A percentile compares a stretch with the other conserved stretches of the same genome.
Conservation (phyloP, 192 early-diverging fungal species). For the Coemansia erecta region DNA sequence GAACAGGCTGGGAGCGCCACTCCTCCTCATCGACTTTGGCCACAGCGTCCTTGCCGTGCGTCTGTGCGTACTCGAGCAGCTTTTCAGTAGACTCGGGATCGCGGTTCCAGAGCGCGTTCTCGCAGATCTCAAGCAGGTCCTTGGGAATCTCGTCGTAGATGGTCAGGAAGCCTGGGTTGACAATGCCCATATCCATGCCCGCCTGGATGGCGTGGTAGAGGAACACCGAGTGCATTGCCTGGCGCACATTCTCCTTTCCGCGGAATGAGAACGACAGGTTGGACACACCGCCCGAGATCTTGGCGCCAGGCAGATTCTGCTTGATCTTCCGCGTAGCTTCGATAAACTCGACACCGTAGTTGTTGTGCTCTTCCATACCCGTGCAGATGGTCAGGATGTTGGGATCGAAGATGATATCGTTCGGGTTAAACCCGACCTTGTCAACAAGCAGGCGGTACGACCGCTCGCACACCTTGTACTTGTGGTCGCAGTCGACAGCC, state of each 20-base stretch:
- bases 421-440: conserved; percentile 77
- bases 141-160: conserved; percentile 96
- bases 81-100: conserved; percentile 92
- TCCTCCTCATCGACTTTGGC: conserved; percentile 79
- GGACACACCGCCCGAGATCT: conserved; percentile 94
- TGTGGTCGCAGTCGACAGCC: conserved; percentile 79
- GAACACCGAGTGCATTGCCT: conserved; percentile 97
- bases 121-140: conserved; percentile 88
- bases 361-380: conserved; percentile 97
- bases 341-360: conserved; percentile 94
- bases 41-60: conserved; percentile 64
- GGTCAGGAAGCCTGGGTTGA: conserved; percentile 93
- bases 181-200: conserved; percentile 98
- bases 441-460: conserved; percentile 88
- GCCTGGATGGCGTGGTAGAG: conserved; percentile 78
- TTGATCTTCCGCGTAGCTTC: conserved; percentile 75
- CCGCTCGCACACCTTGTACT: conserved; percentile 86
- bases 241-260: conserved; percentile 87
- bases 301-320: conserved; percentile 77
- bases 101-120: conserved; percentile 90
- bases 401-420: conserved; percentile 87
- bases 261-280: conserved; percentile 98
- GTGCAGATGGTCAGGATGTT: conserved; percentile 97
- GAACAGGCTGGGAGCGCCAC: conserved; percentile 77
- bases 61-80: conserved; percentile 86